Conservation (phyloP, 805 yeast species). For the Dipodascus albidus region DNA sequence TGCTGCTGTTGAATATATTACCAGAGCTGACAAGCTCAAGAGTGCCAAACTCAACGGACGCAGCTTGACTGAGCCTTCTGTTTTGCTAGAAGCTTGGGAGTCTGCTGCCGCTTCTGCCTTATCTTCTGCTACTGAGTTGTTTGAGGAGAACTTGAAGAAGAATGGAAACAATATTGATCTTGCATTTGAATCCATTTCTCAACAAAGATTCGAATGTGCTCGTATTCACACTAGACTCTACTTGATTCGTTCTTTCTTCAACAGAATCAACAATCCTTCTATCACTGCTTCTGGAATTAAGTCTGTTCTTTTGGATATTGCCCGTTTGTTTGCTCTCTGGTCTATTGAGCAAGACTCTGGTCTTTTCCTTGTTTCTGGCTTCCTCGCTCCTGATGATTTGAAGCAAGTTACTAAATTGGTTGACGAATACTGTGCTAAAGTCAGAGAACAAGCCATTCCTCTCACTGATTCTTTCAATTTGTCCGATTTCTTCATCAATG, state of each 20-base stretch:
- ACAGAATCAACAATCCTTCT: conserved; percentile 23
- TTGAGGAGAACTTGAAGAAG: conserved; percentile 13
- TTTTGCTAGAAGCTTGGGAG: conserved; percentile 28
- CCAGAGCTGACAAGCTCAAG: conserved; percentile 13
- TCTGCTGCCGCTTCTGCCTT: conserved; percentile 25
- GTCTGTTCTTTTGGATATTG: conserved; percentile 40
- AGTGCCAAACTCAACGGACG: conserved; percentile 14
- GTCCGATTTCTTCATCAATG: conserved; percentile 69
- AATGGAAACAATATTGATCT: conserved; percentile 19
- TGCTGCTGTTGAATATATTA: conserved; percentile 36
- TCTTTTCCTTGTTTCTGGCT: conserved; percentile 53
- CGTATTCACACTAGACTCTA: conserved; percentile 28
- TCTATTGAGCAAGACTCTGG: conserved; percentile 63
- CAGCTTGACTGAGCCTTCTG: conserved; percentile 18
- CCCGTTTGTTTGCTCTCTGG: conserved; percentile 51
- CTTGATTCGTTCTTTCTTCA: conserved; percentile 28
- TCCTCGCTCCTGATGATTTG: conserved; percentile 39
- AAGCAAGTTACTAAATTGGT: conserved; percentile 33
- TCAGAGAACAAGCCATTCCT: conserved; percentile 62
- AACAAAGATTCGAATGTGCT: conserved; percentile 30
- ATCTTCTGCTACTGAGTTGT: conserved; percentile 24
- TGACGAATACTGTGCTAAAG: conserved; percentile 34
- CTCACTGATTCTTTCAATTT: conserved; percentile 77
- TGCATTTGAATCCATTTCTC: conserved; percentile 31
- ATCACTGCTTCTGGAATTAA: conserved; percentile 29